phyloP scores from a whole-genome alignment of 108 stramenopile species.

The Schizochytrium sp. region DNA sequence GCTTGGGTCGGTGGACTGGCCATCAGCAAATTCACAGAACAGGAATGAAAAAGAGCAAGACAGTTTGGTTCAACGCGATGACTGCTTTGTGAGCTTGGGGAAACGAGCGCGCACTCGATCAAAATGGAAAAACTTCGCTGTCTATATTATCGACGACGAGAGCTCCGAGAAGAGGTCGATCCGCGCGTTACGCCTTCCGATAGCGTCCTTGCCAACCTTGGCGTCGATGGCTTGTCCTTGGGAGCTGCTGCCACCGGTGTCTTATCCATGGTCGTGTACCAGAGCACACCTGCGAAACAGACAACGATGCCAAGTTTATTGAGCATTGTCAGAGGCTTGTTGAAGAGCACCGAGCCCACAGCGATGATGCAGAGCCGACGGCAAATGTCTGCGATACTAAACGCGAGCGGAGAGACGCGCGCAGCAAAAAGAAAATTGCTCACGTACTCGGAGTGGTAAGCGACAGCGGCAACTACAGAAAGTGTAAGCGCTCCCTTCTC shows the following conservation, averaged over 20 bases:
- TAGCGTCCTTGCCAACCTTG: too few relatives aligned
- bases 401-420: background rate
- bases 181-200: too few relatives aligned
- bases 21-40: too few relatives aligned
- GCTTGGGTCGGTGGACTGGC: too few relatives aligned
- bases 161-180: too few relatives aligned
- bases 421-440: background rate
- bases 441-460: background rate
- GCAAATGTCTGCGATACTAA: background rate
- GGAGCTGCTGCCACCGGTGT: background rate
- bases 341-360: background rate
- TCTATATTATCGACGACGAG: too few relatives aligned
- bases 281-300: background rate
- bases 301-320: background rate
- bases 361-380: background rate
- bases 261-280: background rate
- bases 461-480: background rate
- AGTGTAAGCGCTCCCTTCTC: background rate
- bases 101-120: too few relatives aligned
- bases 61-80: too few relatives aligned
- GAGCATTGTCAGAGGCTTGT: background rate
- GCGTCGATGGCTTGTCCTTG: too few relatives aligned
- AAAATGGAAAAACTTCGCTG: too few relatives aligned
- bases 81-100: too few relatives aligned
- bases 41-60: too few relatives aligned